Base-by-base conservation (phyloP, 2,329 filamentous ascomycete genomes). In the Cylindrodendrum hubeiense region DNA sequence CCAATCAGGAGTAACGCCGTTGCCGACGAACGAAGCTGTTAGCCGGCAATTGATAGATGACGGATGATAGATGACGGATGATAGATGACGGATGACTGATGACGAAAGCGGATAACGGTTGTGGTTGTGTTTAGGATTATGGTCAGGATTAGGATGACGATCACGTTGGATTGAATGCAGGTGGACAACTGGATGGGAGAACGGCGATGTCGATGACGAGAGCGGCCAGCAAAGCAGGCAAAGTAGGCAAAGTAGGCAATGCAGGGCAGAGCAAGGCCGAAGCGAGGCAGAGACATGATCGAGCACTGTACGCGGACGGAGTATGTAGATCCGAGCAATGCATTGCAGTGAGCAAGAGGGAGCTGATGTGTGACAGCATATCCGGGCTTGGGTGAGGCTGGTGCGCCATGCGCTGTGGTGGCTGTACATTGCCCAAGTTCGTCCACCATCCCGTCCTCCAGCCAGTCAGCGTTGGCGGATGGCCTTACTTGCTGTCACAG, bases 91-190 rank as follows among this genome's bases (percentile, higher is more conserved):
- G 26, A 37, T 30, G 52, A 41, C 41, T 15, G 28, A 21, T 51
- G 60, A 63, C 53, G 70, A 66, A 60, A 46, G 57, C 54, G 57
- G 57, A 53, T 41, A 43, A 39, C 43, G 49, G 52, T 30, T n/a
- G 24, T 33, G 59, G 54, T 55, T 61, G 70, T 60, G 71, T 53
- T 57, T 52, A 39, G 63, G 69, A 73, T 62, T 56, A 39, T 39
- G 53, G 51, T 50, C 21, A 51, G 44, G 34, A 62, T 60, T 41
- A 44, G 44, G 47, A 56, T 41, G 52, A 26, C 17, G 24, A 56
- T 34, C 30, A 44, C n/a, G 43, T 22, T 41, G 51, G 30, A 43
- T 24, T 43, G 50, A 19, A 41, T 28, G 24, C 33, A 41, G 19
- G 30, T 49, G 53, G 22, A 33, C 50, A 54, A 43, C 22, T 34